Base-by-base conservation (phyloP, 805 yeast species). In the Kazachstania viticola region DNA sequence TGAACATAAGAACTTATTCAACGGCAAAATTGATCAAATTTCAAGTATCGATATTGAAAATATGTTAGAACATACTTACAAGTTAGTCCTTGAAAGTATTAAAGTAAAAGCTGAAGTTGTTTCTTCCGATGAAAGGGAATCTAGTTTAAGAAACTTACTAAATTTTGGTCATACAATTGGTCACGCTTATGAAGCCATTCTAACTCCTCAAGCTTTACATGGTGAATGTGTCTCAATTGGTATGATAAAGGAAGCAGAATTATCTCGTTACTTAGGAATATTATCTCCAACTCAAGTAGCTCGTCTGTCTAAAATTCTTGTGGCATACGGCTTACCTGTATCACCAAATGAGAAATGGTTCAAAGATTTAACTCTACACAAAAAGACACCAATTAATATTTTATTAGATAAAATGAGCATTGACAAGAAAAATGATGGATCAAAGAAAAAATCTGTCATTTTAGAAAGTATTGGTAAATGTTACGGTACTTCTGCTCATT, bases 141-240 rank as follows among this genome's bases (percentile, higher is more conserved):
- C 95, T 30, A 91, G 95, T 3, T 68, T 91, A 43, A 72, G 98
- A 60, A 91, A 91, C 57, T 61, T 91, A 41, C 67, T 91, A 38
- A 91, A 91, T 60, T 91, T 88, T 53, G 98, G 98, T 22, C 98
- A 91, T 57, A 73, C 95, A 18, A 87, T 91, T 47, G 98, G 98
- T 28, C 98, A 91, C 56, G 98, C 98, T 14, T 85, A 80, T 42
- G 98, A 91, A 63, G 97, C 98, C n/a, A 75, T 91, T 22, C 66
- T 91, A 40, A 87, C 97, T 4, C 98, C 98, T 7, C 84, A 87
- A 56, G 91, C 94, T 16, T 68, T 91, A 28, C 98, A 91, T 51
- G 98, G 98, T 38, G 98, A 91, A 60, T 91, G 98, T 69, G 98
- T 91, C n/a, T 70, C 97, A n/a, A 71, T 91, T 38, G 98, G 98